Base-by-base conservation (phyloP, 2,329 filamentous ascomycete genomes). In the Neofusicoccum sp. region DNA sequence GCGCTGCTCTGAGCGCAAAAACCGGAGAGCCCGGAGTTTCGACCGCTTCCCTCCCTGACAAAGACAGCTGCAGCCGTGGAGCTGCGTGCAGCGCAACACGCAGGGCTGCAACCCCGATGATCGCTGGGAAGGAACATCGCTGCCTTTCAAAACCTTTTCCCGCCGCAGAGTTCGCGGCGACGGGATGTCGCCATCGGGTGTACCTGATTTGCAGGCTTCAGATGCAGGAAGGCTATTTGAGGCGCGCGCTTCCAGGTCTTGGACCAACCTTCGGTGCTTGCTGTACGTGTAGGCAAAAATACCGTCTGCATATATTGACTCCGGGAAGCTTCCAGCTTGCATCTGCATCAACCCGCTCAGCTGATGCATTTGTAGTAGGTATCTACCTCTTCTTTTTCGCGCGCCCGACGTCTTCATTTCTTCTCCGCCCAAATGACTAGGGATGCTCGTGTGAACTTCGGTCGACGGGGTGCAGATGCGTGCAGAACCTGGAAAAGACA, bases 41-140 rank as follows among this genome's bases (percentile, higher is more conserved):
- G 54, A 58, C 41, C 28, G 7, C 54, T 58, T 58, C 54, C 54
- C 54, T 58, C 54, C 34, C 43, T 31, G 39, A 56, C 41, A 58
- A 47, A 58, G 41, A 47, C 54, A 58, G 31, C 39, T 34, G 28
- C 22, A 14, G 14, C 41, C 37, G 54, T 58, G 54, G 54, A 41
- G 54, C 36, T 58, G 14, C 41, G 54, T 58, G 54, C 31, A 58
- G 54, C 54, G 45, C 31, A 14, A 36, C 41, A 22, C 54, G 31
- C 54, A 22, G 43, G 37, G 52, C 37, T 61, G 58, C 29, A 14
- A 34, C 48, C 43, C 31, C 11, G 34, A 47, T 54, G 59, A 39
- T 16, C 14, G 14, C 41, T 34, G 41, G 33, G 16, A 62, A 45
- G 41, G 31, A n/a, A 45, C 54, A 36, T 58, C 41, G 54, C 41